Percentiles rank a stretch among this genome's conserved stretches.
phyloP scores from a whole-genome alignment of 176 grass and related monocot species.

The Typha latifolia region DNA sequence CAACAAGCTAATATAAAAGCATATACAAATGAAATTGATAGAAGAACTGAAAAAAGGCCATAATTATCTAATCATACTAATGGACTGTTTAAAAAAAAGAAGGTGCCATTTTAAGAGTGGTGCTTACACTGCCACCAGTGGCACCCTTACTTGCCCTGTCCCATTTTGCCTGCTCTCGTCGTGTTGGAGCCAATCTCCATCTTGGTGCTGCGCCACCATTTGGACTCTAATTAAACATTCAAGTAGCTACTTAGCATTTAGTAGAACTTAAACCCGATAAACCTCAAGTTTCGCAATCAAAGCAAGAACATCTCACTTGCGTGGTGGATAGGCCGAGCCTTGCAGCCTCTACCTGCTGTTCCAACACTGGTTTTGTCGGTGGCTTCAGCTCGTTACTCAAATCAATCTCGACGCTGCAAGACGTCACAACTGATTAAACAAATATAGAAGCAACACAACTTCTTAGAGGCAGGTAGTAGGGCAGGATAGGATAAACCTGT shows the following conservation, averaged over 20 bases:
- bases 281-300: conserved; percentile 1
- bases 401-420: conserved; percentile 75
- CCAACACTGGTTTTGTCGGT: conserved; percentile 57
- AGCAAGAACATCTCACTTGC: conserved; percentile 32
- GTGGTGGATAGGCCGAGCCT: conserved; percentile 39
- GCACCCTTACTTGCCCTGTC: conserved; percentile 61
- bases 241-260: conserved; percentile 2
- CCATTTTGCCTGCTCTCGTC: conserved; percentile 79
- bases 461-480: background rate
- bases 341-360: conserved; percentile 74
- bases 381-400: conserved; percentile 83
- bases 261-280: background rate
- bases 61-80: background rate
- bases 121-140: conserved; percentile 66
- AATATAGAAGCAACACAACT: background rate
- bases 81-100: background rate
- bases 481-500: conserved; percentile 42
- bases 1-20: background rate
- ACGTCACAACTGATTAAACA: background rate
- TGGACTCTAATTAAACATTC: conserved; percentile 30
- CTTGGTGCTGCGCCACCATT: conserved; percentile 33
- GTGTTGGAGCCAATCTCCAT: conserved; percentile 89
- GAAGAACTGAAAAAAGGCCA: background rate
- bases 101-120: background rate
- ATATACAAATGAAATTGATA: background rate